Percentiles rank a stretch among this genome's conserved stretches.
Conservation (phyloP, 192 early-diverging fungal genomes). For the Rhizophlyctis rosea region DNA sequence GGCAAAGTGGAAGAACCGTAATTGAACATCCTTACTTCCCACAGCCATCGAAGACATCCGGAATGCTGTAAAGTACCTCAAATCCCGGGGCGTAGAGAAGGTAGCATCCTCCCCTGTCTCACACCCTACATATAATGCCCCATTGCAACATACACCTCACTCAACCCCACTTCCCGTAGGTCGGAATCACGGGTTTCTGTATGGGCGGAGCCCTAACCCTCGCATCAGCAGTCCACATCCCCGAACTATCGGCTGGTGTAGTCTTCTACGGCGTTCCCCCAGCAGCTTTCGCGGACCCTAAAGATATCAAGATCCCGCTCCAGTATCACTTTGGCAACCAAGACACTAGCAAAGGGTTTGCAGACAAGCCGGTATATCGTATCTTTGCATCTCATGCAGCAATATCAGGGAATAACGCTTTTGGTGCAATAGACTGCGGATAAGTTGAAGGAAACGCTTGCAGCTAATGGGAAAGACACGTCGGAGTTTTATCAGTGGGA, state of each 20-base stretch:
- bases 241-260: conserved; percentile 23
- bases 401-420: conserved; percentile 5
- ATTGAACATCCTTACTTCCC: no score
- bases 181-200: conserved; percentile 37
- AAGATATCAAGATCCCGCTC: conserved; percentile 30
- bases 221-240: conserved; percentile 23
- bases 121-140: no score
- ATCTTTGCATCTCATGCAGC: not conserved
- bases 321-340: conserved; percentile 39
- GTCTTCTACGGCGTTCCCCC: conserved; percentile 42
- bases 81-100: conserved; percentile 18
- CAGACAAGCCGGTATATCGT: conserved; percentile 26
- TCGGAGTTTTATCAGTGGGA: conserved; percentile 33
- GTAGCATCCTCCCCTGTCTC: not conserved
- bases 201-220: conserved; percentile 42
- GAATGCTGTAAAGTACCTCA: conserved; percentile 29
- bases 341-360: conserved; percentile 30
- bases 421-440: conserved; percentile 1
- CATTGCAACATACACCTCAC: no score
- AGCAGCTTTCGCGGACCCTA: conserved; percentile 28
- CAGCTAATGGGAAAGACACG: conserved; percentile 11
- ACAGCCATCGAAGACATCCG: conserved; percentile 22
- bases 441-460: conserved; percentile 15
- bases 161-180: not conserved
- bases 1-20: no score